phyloP scores from a whole-genome alignment of 2,329 filamentous ascomycete species.

The Massarina eburnea region DNA sequence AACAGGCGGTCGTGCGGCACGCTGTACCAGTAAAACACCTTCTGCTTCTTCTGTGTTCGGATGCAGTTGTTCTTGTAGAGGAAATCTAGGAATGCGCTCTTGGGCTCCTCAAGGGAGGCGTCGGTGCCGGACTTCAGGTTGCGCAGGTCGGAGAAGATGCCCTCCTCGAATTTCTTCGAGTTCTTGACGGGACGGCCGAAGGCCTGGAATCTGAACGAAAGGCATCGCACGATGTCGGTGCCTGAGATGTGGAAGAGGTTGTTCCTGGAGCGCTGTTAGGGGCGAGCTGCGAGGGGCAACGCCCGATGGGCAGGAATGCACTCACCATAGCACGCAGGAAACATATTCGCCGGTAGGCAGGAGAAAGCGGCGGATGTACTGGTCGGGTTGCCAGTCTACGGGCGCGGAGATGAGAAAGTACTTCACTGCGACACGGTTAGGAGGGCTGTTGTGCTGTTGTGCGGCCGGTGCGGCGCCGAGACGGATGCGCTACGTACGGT shows the following conservation, averaged over 20 bases:
- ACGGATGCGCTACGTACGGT: constrained; percentile 64
- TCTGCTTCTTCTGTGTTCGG: constrained; percentile 99
- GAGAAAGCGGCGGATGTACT: constrained; percentile 94
- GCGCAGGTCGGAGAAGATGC: constrained; percentile 97
- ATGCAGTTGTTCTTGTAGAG: constrained; percentile 99
- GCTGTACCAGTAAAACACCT: constrained; percentile 99
- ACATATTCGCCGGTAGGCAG: constrained; percentile 98
- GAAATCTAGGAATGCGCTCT: constrained; percentile 97
- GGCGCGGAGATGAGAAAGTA: constrained; percentile 99
- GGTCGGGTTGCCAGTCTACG: constrained; percentile 95
- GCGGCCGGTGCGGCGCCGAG: constrained; percentile 10
- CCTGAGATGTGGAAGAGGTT: constrained; percentile 99
- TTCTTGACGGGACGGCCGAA: constrained; percentile 99
- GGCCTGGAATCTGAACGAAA: constrained; percentile 97
- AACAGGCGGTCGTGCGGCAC: constrained; percentile 97
- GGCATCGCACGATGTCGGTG: constrained; percentile 96
- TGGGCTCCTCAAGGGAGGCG: constrained; percentile 96
- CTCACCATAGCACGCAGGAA: constrained; percentile 89
- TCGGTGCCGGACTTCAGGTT: constrained; percentile 98
- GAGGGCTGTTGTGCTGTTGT: constrained; percentile 4
- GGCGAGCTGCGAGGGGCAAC: neutral
- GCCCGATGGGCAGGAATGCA: constrained; percentile 11
- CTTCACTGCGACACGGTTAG: constrained; percentile 69
- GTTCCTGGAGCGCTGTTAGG: constrained; percentile 63
- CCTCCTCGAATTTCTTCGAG: constrained; percentile 99